Percentiles rank a stretch among this genome's conserved stretches.
Conservation (phyloP, 257 asterid species). For the Verbascum thapsus region DNA sequence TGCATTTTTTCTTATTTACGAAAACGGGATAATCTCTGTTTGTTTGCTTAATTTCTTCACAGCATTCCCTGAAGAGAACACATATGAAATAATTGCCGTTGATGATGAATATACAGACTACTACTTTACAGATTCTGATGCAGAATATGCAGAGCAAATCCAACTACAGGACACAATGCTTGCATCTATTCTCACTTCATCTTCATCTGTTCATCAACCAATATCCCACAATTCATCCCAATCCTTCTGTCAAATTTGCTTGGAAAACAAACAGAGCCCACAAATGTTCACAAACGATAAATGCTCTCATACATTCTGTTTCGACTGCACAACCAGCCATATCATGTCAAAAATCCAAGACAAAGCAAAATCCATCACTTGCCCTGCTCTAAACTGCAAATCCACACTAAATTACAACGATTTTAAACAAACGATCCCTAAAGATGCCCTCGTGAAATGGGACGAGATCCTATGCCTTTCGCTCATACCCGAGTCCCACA, state of each 20-base stretch:
- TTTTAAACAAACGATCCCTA: slow-evolving; percentile 57
- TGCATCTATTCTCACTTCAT: slow-evolving; percentile 43
- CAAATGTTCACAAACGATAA: slow-evolving; percentile 54
- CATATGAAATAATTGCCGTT: not conserved
- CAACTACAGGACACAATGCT: slow-evolving; percentile 51
- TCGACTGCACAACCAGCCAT: slow-evolving; percentile 57
- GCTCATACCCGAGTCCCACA: slow-evolving; percentile 59
- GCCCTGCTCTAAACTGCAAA: slow-evolving; percentile 58
- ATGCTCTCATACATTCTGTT: slow-evolving; percentile 64
- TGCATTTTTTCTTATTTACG: not conserved
- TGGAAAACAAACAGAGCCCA: slow-evolving; percentile 61
- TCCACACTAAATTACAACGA: slow-evolving; percentile 33
- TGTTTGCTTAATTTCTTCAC: slow-evolving; percentile 18
- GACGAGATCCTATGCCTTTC: slow-evolving; percentile 57
- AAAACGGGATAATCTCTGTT: not conserved
- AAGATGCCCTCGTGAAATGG: slow-evolving; percentile 47
- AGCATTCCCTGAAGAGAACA: slow-evolving; percentile 22
- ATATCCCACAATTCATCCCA: slow-evolving; percentile 10
- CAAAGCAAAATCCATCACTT: slow-evolving; percentile 32
- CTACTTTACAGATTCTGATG: slow-evolving; percentile 31
- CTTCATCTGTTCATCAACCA: slow-evolving; percentile 39
- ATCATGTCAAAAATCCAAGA: slow-evolving; percentile 50
- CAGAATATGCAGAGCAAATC: slow-evolving; percentile 45
- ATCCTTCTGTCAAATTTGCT: slow-evolving; percentile 58
- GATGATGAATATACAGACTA: slow-evolving; percentile 24